These are phyloP conservation scores for Candida gorgasii DNA, from an alignment of 805 yeast genomes.

Conservation along the genomic window DNA sequence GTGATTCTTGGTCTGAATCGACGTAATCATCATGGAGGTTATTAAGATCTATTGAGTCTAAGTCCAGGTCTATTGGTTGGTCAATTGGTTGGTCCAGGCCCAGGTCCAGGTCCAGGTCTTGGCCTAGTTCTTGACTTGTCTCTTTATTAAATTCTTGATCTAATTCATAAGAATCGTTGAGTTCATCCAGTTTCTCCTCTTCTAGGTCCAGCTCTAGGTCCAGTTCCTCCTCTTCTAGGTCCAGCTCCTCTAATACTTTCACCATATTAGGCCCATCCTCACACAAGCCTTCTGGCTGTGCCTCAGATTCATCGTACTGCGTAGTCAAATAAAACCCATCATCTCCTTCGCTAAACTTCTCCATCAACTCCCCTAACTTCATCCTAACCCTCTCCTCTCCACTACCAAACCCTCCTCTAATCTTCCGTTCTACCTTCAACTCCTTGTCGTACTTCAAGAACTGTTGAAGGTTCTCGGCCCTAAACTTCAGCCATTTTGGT, in stretches of 20 bases:
- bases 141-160: constrained; percentile 19
- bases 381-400: constrained; percentile 56
- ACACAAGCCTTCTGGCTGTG: no score
- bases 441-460: constrained; percentile 35
- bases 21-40: constrained; percentile 53
- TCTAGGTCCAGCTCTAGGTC: constrained; percentile 49
- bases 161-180: constrained; percentile 16
- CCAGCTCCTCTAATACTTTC: no score
- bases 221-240: constrained; percentile 10
- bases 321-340: constrained; percentile 60
- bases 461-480: constrained; percentile 33
- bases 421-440: constrained; percentile 60
- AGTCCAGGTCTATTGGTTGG: constrained; percentile 11
- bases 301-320: constrained; percentile 62
- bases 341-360: constrained; percentile 42
- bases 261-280: no score
- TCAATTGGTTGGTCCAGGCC: no score
- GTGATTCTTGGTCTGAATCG: constrained; percentile 21
- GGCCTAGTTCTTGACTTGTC: constrained; percentile 12
- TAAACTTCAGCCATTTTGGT: constrained; percentile 21
- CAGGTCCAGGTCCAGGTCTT: no score
- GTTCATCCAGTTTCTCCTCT: constrained; percentile 41
- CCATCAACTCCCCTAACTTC: constrained; percentile 50
- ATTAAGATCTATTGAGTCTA: constrained; percentile 33
- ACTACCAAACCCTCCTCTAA: constrained; percentile 63